Base-by-base conservation (phyloP, 2,329 filamentous ascomycete genomes). In the Drechslerella stenobrocha region DNA sequence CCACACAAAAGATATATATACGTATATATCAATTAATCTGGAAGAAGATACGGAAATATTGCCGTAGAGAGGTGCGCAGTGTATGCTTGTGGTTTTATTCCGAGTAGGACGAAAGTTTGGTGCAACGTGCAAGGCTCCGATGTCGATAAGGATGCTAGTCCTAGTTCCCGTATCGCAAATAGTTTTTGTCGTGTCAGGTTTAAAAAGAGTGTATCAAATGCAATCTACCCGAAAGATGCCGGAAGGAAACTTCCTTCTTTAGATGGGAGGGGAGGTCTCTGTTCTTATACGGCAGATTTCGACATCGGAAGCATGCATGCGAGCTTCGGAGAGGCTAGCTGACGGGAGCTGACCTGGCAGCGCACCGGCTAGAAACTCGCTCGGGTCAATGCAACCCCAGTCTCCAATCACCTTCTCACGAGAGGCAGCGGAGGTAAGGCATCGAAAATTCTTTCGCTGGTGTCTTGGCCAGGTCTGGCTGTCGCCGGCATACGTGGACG, bases 271-370 rank as follows among this genome's bases (percentile, higher is more conserved):
- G 37, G 23, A 45, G 30, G 8, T 11, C 22, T 35, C 28, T 18
- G 28, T 47, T 55, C 50, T 67, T 67, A 67, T 67, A 67, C 42
- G 13, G 5, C n/a, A n/a, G n/a, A n/a, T n/a, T n/a, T n/a, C n/a
- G n/a, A n/a, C n/a, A n/a, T n/a, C n/a, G n/a, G n/a, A n/a, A n/a
- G n/a, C n/a, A n/a, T n/a, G n/a, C n/a, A n/a, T n/a, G n/a, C n/a
- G n/a, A n/a, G n/a, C n/a, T n/a, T n/a, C n/a, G n/a, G n/a, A n/a
- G n/a, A n/a, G n/a, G 40, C 40, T 3, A n/a, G 22, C 20, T 26
- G 37, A n/a, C 45, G 32, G 40, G 55, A 59, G 55, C 60, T 48
- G 22, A 32, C 44, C 40, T 18, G 37, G 37, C 37, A 20, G 3
- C 2, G 37, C 37, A 18, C 37, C 37, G 13, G 37, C 48, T 20